Conservation (phyloP, 2,329 filamentous ascomycete species). For the Penicillium polonicum region DNA sequence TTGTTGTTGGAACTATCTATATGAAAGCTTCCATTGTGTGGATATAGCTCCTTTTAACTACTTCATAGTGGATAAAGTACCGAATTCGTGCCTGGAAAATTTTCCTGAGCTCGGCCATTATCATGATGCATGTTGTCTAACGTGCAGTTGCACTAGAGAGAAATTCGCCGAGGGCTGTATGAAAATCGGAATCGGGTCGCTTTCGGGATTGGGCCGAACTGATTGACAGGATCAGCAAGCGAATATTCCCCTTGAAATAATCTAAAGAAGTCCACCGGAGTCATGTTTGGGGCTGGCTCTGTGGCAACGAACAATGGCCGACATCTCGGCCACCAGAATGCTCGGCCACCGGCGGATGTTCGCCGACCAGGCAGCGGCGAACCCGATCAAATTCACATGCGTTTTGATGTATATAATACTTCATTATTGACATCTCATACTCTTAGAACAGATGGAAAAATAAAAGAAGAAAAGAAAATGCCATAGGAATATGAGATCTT, state of each 20-base stretch:
- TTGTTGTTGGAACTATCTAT: background rate
- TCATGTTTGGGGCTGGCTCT: background rate
- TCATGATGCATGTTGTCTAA: background rate
- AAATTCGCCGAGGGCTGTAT: constrained; percentile 1
- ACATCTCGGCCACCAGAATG: background rate
- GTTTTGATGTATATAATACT: background rate
- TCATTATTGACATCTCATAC: too few relatives aligned
- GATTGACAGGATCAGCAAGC: background rate
- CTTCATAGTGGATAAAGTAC: background rate
- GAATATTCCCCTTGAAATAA: background rate
- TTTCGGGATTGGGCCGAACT: background rate
- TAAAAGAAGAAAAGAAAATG: background rate
- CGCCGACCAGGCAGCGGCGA: constrained; percentile 2
- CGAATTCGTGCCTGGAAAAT: background rate
- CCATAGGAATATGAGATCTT: background rate
- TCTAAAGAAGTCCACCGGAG: background rate
- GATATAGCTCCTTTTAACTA: background rate
- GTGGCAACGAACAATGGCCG: constrained; percentile 5
- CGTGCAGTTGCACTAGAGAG: background rate
- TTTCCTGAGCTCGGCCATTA: constrained; percentile 1
- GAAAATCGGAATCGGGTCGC: background rate
- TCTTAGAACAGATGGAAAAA: background rate
- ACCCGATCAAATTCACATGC: background rate
- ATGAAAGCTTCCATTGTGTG: background rate
- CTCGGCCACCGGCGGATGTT: background rate